Conservation (phyloP, 2,329 filamentous ascomycete species). For the Fusarium acutatum region DNA sequence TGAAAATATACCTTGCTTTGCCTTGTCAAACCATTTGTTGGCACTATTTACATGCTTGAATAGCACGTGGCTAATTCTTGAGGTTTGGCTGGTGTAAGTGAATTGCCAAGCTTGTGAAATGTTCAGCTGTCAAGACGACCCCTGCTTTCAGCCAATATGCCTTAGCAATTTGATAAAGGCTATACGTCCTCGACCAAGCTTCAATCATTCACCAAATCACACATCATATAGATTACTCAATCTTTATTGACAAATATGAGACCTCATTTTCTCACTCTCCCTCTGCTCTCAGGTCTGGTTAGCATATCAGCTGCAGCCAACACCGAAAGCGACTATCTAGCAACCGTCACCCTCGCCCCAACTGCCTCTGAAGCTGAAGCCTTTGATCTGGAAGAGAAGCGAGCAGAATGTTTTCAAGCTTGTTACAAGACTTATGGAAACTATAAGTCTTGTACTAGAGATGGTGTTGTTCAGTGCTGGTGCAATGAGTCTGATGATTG, state of each 20-base stretch:
- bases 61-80: not conserved
- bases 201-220: rapidly evolving
- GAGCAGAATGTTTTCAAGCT: not conserved
- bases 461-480: not conserved
- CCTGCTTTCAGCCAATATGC: not conserved
- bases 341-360: not conserved
- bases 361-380: not conserved
- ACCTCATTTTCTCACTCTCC: rapidly evolving
- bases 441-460: not conserved
- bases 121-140: not conserved
- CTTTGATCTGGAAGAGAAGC: not conserved
- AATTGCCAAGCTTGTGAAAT: not conserved
- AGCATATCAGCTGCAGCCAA: not conserved
- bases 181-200: rapidly evolving
- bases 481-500: conserved; percentile 6
- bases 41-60: not conserved
- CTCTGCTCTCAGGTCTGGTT: not conserved
- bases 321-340: not conserved
- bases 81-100: not conserved
- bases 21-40: not conserved
- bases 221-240: rapidly evolving
- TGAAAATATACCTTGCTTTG: not conserved
- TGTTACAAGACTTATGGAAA: conserved; percentile 12
- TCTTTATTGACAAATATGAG: not conserved
- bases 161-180: not conserved